Conservation (phyloP, 176 grass and related monocot genomes). For the Ensete glaucum region DNA sequence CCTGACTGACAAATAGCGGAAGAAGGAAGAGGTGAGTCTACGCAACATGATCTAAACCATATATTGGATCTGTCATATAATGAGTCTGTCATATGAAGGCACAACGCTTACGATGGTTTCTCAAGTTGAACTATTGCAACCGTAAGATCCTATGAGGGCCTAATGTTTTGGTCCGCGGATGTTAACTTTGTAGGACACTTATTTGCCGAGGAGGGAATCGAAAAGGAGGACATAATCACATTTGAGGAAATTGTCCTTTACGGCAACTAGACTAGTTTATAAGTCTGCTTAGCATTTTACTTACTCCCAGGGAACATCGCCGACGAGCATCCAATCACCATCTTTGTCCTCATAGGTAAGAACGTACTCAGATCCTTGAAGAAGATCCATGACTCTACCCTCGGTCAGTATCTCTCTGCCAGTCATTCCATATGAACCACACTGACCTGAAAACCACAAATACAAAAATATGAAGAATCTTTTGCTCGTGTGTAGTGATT, state of each 20-base stretch:
- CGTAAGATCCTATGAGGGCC: too few species aligned
- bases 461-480: background rate
- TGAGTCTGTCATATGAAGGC: too few species aligned
- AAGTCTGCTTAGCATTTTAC: conserved; percentile 8
- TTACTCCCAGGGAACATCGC: conserved; percentile 78
- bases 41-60: too few species aligned
- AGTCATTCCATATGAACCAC: conserved; percentile 23
- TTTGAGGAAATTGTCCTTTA: background rate
- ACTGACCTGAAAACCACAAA: conserved; percentile 23
- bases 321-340: conserved; percentile 75
- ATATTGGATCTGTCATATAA: too few species aligned
- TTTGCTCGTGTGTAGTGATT: background rate
- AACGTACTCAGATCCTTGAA: conserved; percentile 59
- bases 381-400: conserved; percentile 36
- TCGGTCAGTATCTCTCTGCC: conserved; percentile 34
- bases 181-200: background rate
- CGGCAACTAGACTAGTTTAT: background rate
- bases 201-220: background rate
- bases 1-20: too few species aligned
- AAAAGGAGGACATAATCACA: background rate
- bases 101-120: too few species aligned
- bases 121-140: too few species aligned
- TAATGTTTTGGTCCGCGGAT: too few species aligned
- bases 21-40: too few species aligned
- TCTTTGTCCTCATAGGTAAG: conserved; percentile 77